A percentile compares a stretch with the other conserved stretches of the same genome.
phyloP scores from a whole-genome alignment of 2,329 filamentous ascomycete genomes.

The Fusarium sp. region DNA sequence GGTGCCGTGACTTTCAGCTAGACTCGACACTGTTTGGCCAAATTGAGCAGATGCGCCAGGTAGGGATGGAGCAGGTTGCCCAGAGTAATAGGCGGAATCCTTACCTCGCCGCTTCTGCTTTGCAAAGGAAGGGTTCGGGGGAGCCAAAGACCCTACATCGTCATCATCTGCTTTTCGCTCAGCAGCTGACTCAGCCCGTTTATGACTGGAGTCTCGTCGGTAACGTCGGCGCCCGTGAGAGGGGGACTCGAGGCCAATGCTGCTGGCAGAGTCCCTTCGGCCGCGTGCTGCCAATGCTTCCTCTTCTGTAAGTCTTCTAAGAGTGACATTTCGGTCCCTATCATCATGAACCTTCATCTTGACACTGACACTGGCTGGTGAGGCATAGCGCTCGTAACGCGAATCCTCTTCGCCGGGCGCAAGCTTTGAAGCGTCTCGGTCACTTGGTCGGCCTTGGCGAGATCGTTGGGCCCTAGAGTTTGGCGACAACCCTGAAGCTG shows the following conservation, averaged over 20 bases:
- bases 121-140: conserved; percentile 70
- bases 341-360: conserved; percentile 73
- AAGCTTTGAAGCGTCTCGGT: conserved; percentile 56
- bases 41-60: conserved; percentile 53
- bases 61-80: conserved; percentile 57
- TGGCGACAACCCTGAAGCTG: conserved; percentile 51
- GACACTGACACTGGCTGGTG: conserved; percentile 65
- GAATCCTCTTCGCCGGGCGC: conserved; percentile 60
- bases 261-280: conserved; percentile 67
- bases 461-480: conserved; percentile 58
- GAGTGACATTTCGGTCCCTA: conserved; percentile 70
- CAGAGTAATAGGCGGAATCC: conserved; percentile 73
- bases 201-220: conserved; percentile 65
- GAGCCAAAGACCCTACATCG: conserved; percentile 62
- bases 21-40: conserved; percentile 61
- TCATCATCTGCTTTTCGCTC: conserved; percentile 60
- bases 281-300: conserved; percentile 64
- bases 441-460: conserved; percentile 59
- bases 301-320: conserved; percentile 71
- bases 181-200: conserved; percentile 61
- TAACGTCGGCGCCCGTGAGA: conserved; percentile 63
- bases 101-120: conserved; percentile 63
- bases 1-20: conserved; percentile 65
- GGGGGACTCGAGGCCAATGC: conserved; percentile 67
- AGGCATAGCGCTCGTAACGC: conserved; percentile 56